Base-by-base conservation (phyloP, 495 filamentous ascomycete genomes). In the Hapsidospora chrysogenum region DNA sequence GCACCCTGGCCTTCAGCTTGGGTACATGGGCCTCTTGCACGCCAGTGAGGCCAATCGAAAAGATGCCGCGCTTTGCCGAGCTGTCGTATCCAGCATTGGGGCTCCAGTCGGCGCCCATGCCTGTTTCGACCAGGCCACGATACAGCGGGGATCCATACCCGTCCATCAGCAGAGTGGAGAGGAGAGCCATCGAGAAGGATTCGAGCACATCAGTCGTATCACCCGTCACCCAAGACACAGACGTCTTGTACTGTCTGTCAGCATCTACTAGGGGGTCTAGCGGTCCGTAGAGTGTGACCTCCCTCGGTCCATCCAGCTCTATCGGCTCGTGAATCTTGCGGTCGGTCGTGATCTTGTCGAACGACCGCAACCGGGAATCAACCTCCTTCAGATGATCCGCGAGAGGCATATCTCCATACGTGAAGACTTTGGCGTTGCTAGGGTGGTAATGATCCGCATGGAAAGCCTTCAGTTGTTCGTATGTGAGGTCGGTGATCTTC, bases 131-230 rank as follows among this genome's bases (percentile, higher is more conserved):
- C 27, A 96, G 60, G n/a, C 75, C 78, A 34, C 74, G 76, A 50
- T 96, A 96, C 43, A 97, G 60, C 2, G 89, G 92, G 16, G 89
- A 93, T 16, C 89, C 85, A 52, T 95, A 97, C 11, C 92, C 89
- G 50, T 94, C 84, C 41, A 89, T 68, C 20, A 97, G 60, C 20
- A 96, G 54, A 2, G 77, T 80, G 11, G 83, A 85, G 17, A 93
- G 50, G 17, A 97, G 64, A 18, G 78, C 68, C 7, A 92, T 49
- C 0, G 85, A 83, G 56, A 96, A 95, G 0, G 73, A 81, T 50
- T 97, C 87, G 5, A 87, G 58, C 11, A 85, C 65, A 47, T 97
- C 69, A 2, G 74, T 72, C 0, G 78, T 72, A 44, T 92, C 74
- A 20, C 85, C 82, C 58, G 86, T 74, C 20, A 89, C 61, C 89